Evolutionary conservation across 2,329 filamentous ascomycete species (phyloP).

Genomic region (Colletotrichum filicis): DNA sequence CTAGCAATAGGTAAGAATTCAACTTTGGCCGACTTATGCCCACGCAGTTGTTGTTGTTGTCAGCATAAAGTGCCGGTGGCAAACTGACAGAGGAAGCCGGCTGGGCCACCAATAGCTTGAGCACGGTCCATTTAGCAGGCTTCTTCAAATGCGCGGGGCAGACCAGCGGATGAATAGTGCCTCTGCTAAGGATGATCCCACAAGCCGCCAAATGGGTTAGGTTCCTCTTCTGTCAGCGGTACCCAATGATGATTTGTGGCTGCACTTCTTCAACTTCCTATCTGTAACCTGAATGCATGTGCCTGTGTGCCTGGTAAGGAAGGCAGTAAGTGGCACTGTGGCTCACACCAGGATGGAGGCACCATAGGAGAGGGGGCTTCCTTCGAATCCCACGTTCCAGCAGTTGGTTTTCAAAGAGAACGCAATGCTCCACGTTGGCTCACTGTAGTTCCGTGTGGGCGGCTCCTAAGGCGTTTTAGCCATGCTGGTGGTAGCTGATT

Average conservation of each 20-base stretch:
- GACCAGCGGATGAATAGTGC: not conserved
- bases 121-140: not conserved
- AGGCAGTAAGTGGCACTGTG: too few relatives aligned
- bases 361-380: not conserved
- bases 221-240: not conserved
- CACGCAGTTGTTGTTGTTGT: not conserved
- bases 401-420: not conserved
- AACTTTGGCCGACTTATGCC: not conserved
- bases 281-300: not conserved
- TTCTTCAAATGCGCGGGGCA: not conserved
- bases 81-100: not conserved
- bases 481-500: not conserved
- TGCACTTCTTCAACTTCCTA: not conserved
- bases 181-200: not conserved
- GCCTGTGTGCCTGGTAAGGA: too few relatives aligned
- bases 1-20: not conserved
- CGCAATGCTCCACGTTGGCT: not conserved
- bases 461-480: not conserved
- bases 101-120: not conserved
- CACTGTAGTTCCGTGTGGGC: not conserved
- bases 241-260: not conserved
- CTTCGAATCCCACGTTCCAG: not conserved
- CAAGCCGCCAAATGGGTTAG: not conserved
- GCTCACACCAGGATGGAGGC: not conserved
- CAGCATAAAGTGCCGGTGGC: not conserved